Evolutionary conservation across 2,329 filamentous ascomycete genomes (phyloP), one percentile per base, ranked within the genome.

Genomic region (Fusarium sp.): DNA sequence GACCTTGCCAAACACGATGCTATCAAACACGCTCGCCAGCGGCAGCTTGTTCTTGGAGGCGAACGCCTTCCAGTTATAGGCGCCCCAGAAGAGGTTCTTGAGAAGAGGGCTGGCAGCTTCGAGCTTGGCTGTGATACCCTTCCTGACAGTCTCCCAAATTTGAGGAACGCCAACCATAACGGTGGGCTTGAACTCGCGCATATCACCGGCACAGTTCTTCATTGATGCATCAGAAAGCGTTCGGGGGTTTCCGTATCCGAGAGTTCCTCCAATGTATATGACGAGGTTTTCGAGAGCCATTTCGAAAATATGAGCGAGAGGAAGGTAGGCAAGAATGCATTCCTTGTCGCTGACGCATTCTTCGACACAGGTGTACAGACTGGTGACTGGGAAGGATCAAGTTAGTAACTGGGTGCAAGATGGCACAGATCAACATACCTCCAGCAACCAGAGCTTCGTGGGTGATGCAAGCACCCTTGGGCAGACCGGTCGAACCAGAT

Each of bases 111-210:
- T 91, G 68, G 92, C 88, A 63, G 87, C 84, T 78, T 93, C 91
- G 66, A 98, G 91, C 81, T 94, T 94, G 76, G 85, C 83, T 71
- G 95, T 85, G 76, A 99, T 93, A 59, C 96, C 96, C 86, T 99
- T 99, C 86, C 94, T 95, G 77, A 99, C 92, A 2, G 93, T 95
- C 83, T 99, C 96, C 95, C 95, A 99, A 35, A 99, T 92, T 64
- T 97, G 95, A 3, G 96, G 96, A 6, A 99, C 96, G 80, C 96
- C 96, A 41, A 98, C 92, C 79, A 99, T 88, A 78, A 98, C 88
- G 4, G 94, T 97, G 2, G 96, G 96, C 75, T 88, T 89, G 79
- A 98, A 92, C 78, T 98, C 95, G 67, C 93, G 92, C 83, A 99
- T 97, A 76, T 99, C 96, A 75, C 96, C 95, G 74, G 91, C 90